Base-by-base conservation (phyloP, 768 basidiomycete species). In the Daedaleopsis nitida region DNA sequence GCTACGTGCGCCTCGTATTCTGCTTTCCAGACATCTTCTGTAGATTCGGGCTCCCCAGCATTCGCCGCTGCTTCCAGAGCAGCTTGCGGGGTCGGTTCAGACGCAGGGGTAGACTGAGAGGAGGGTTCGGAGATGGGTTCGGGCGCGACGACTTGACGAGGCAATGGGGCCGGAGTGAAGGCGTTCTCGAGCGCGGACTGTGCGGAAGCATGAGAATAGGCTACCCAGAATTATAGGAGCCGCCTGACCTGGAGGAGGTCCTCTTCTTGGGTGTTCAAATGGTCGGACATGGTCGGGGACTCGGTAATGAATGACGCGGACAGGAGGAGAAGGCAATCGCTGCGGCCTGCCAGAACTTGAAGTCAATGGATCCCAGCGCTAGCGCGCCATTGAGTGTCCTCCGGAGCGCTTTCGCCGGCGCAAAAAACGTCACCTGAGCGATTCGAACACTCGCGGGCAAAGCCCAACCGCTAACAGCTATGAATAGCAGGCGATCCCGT, bases 1-100 rank as follows among this genome's bases (percentile, higher is more conserved):
- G 81, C 78, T 12, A 91, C 77, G 45, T 90, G 87, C 1, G 82
- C 75, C 53, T 92, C 86, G 70, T 92, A 91, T 68, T 86, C 81
- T 16, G 75, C 74, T 67, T 88, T 86, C 88, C 88, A 91, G 9
- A 76, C 63, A 23, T 85, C 85, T 38, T 83, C 70, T 11, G 66
- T 52, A 16, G 69, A 63, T 53, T 59, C 66, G 7, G 66, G 42
- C 2, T 66, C 70, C 12, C 61, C 61, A 9, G 59, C 48, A 0
- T 59, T 17, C 32, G 65, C 56, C 1, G 65, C 14, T 5, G 65
- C 50, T n/a, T 65, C 49, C 1, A 59, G 52, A 35, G 51, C 19
- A 47, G 58, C 49, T 23, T 24, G 27, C 0, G 42, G 45, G 12
- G 59, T 42, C 27, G 65, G 45, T 8, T 54, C 39, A 3, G 65